Percentiles rank a stretch among this genome's conserved stretches.
Conservation (phyloP, 2,329 filamentous ascomycete species). For the Ophiostoma sp. region DNA sequence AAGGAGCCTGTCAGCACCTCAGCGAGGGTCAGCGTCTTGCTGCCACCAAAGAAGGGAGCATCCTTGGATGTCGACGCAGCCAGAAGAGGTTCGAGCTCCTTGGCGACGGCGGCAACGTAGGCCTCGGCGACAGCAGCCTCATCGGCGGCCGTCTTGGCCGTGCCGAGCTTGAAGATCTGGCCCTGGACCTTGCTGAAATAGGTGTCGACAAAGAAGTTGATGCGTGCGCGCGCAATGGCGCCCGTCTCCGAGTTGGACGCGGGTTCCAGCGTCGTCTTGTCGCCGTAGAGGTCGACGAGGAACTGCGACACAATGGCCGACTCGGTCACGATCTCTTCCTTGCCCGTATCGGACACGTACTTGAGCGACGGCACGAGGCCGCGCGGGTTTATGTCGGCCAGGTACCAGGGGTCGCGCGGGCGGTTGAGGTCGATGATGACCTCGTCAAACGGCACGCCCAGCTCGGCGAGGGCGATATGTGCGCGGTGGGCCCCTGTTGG, state of each 20-base stretch:
- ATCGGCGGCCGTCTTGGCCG: slow-evolving; percentile 45
- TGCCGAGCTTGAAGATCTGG: slow-evolving; percentile 42
- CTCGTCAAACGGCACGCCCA: slow-evolving; percentile 61
- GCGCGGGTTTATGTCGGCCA: slow-evolving; percentile 65
- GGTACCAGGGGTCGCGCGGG: slow-evolving; percentile 67
- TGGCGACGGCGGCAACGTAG: slow-evolving; percentile 52
- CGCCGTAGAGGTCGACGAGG: slow-evolving; percentile 60
- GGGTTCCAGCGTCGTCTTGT: slow-evolving; percentile 49
- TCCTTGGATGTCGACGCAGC: slow-evolving; percentile 34
- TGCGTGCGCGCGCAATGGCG: slow-evolving; percentile 59
- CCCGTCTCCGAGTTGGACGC: slow-evolving; percentile 46
- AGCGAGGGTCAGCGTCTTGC: slow-evolving; percentile 60
- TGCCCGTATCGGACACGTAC: slow-evolving; percentile 39
- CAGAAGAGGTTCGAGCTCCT: slow-evolving; percentile 70
- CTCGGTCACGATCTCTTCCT: slow-evolving; percentile 64
- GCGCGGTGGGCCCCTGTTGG: slow-evolving; percentile 62
- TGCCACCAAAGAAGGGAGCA: slow-evolving; percentile 59
- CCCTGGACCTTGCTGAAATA: slow-evolving; percentile 38
- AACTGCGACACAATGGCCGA: slow-evolving; percentile 69
- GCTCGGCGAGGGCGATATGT: slow-evolving; percentile 64
- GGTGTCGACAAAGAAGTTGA: slow-evolving; percentile 57
- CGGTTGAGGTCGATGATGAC: slow-evolving; percentile 64
- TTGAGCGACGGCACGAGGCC: slow-evolving; percentile 68
- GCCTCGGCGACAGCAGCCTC: slow-evolving; percentile 44
- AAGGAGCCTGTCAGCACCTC: slow-evolving; percentile 69